Evolutionary conservation across 2,329 filamentous ascomycete species (phyloP).

Genomic region (Aspergillus pseudoterreus): DNA sequence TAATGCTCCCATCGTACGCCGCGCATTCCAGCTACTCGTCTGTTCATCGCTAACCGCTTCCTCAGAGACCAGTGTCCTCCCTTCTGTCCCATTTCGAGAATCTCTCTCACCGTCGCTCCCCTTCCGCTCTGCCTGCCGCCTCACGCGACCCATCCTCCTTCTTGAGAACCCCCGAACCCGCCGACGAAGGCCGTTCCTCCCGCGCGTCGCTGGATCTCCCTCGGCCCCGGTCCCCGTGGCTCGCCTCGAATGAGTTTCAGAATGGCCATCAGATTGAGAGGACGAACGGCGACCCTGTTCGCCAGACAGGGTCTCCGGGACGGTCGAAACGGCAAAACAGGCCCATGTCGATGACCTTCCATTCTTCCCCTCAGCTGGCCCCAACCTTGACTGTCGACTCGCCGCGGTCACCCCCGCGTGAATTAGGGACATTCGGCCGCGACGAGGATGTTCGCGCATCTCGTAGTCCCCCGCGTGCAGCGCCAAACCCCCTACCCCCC

Average conservation of each 20-base stretch:
- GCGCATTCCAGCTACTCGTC: constrained; percentile 9
- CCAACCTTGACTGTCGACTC: constrained; percentile 43
- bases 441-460: constrained; percentile 59
- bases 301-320: constrained; percentile 46
- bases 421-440: constrained; percentile 50
- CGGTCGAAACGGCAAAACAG: constrained; percentile 59
- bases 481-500: constrained; percentile 23
- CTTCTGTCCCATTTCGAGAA: constrained; percentile 48
- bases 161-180: constrained; percentile 29
- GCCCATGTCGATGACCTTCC: constrained; percentile 43
- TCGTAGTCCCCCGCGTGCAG: constrained; percentile 22
- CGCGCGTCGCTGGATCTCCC: constrained; percentile 43
- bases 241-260: constrained; percentile 18
- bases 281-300: constrained; percentile 21
- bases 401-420: constrained; percentile 40
- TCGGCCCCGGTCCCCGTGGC: constrained; percentile 39
- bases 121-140: constrained; percentile 23
- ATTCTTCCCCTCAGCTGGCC: constrained; percentile 39
- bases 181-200: constrained; percentile 27
- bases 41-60: constrained; percentile 10
- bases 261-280: constrained; percentile 17
- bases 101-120: constrained; percentile 35
- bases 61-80: constrained; percentile 46
- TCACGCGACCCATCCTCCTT: constrained; percentile 28
- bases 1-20: constrained; percentile 35